A percentile compares a stretch with the other conserved stretches of the same genome.
Evolutionary conservation across 331 rosid genomes (phyloP).

Genomic region (Quercus phellos): DNA sequence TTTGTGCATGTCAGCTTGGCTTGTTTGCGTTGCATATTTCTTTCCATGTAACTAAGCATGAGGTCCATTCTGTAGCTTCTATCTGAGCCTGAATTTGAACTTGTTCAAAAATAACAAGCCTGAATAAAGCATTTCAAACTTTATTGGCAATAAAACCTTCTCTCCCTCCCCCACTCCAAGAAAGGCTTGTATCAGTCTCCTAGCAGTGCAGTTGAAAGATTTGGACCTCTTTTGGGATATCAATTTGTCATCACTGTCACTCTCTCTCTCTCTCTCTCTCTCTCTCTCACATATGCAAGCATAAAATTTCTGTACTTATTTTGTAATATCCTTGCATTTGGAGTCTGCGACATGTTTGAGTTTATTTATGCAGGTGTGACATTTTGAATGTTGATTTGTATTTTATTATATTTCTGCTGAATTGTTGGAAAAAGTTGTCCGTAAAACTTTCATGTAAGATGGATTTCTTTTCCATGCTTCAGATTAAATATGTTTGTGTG

Average conservation of each 20-base stretch:
- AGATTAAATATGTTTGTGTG: slow-evolving; percentile 10
- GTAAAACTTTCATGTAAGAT: slow-evolving; percentile 39
- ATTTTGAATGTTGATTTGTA: slow-evolving; percentile 49
- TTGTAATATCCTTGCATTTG: slow-evolving; percentile 12
- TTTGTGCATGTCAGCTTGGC: neutral
- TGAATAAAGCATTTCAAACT: neutral
- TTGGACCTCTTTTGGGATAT: neutral
- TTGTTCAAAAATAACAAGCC: neutral
- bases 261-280: neutral
- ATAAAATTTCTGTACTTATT: neutral
- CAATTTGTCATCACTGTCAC: neutral
- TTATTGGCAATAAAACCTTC: neutral
- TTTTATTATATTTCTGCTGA: slow-evolving; percentile 51
- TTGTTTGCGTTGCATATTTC: neutral
- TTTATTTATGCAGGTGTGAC: slow-evolving; percentile 37
- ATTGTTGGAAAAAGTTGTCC: slow-evolving; percentile 44
- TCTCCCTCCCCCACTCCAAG: no score
- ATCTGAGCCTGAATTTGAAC: neutral
- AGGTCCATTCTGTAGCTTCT: neutral
- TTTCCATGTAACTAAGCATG: neutral
- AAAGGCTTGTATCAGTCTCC: neutral
- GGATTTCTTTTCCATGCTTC: slow-evolving; percentile 12
- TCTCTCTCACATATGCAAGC: neutral
- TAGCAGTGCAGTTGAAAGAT: neutral
- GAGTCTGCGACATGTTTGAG: slow-evolving; percentile 18